Base-by-base conservation (phyloP, 2,329 filamentous ascomycete genomes). In the Polychaeton citri region DNA sequence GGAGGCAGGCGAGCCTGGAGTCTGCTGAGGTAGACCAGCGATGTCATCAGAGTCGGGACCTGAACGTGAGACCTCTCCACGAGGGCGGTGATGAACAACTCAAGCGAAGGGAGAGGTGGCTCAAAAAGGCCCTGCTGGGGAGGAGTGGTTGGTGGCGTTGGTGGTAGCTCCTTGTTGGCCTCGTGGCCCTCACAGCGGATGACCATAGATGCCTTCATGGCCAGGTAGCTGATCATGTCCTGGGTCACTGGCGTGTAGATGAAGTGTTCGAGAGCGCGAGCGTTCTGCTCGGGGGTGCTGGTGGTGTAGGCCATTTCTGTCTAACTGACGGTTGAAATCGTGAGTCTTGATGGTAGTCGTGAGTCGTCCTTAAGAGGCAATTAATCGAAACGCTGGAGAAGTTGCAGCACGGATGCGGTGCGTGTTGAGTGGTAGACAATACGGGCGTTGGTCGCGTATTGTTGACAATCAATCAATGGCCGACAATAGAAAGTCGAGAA, bases 1-100 rank as follows among this genome's bases (percentile, higher is more conserved):
- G 88, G 83, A 47, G 92, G 88, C 19, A 98, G 76, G 49, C 83
- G 79, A 35, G 79, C 72, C 63, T 80, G 82, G 53, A 98, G 74
- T 42, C 87, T 76, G 54, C 74, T 76, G 38, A 98, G 79, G 69
- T 95, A 98, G 58, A 96, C 86, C 28, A 98, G 73, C 6, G 87
- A 87, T 21, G 85, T 88, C 90, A 98, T 96, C 48, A 98, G 73
- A 6, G 90, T 98, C 9, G 90, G 84, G 36, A 95, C 87, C 68
- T 96, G 88, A 19, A 96, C 90, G 59, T 95, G 93, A 46, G 88
- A 96, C 41, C 82, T 81, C 54, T 84, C 76, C 42, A 96, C 87
- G 19, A 98, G 72, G 44, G 86, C 85, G 34, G 76, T 79, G 64
- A 98, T 96, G 69, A 96, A 98, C 39, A 78, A 74, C 60, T 94